Evolutionary conservation across 2,329 filamentous ascomycete genomes (phyloP).

Genomic region (Hymenoscyphus scutula): DNA sequence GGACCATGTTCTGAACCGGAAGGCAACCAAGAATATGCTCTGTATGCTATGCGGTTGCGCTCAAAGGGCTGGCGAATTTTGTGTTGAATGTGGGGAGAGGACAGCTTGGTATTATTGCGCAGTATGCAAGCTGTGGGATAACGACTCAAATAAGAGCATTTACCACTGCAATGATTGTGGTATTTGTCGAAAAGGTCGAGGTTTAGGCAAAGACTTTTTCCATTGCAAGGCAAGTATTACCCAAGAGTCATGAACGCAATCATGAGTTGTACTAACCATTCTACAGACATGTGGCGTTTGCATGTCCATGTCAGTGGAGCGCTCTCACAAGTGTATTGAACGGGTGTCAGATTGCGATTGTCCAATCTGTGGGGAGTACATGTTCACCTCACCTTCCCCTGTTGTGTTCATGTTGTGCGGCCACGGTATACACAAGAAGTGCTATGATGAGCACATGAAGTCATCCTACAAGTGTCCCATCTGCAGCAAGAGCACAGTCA

Average conservation of each 20-base stretch:
- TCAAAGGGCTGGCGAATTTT: constrained; percentile 77
- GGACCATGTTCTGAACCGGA: constrained; percentile 74
- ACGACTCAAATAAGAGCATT: constrained; percentile 84
- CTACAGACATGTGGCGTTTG: constrained; percentile 83
- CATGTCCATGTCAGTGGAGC: constrained; percentile 82
- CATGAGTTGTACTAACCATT: constrained; percentile 8
- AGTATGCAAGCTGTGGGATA: constrained; percentile 96
- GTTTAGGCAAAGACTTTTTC: constrained; percentile 93
- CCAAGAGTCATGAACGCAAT: neutral
- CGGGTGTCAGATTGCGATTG: constrained; percentile 93
- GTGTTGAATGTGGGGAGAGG: constrained; percentile 70
- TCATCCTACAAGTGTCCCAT: constrained; percentile 94
- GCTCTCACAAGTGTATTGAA: constrained; percentile 90
- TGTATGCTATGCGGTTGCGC: constrained; percentile 93
- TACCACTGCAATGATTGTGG: constrained; percentile 97
- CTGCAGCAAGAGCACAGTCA: constrained; percentile 93
- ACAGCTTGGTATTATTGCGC: constrained; percentile 90
- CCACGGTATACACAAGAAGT: constrained; percentile 90
- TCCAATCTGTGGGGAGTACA: constrained; percentile 93
- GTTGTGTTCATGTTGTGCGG: constrained; percentile 96
- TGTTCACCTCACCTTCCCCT: constrained; percentile 85
- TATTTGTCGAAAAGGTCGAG: constrained; percentile 87
- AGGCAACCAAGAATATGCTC: constrained; percentile 89
- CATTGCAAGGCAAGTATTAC: constrained; percentile 79
- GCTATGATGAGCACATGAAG: constrained; percentile 84